Base-by-base conservation (phyloP, 148 eudicot genomes). In the Tetragonia tetragonoides region DNA sequence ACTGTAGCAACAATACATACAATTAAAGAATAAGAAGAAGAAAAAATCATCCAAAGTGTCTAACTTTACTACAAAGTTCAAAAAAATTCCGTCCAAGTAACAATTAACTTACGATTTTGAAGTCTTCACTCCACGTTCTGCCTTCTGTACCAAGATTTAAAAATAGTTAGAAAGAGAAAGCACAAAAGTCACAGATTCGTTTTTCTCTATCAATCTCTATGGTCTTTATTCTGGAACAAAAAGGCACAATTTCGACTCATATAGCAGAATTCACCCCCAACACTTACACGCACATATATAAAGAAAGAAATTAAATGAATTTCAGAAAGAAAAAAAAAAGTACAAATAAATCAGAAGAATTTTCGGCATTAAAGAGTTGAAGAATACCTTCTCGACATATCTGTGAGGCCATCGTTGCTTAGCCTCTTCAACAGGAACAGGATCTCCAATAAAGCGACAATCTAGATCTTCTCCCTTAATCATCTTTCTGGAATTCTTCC, bases 391-490 rank as follows among this genome's bases (percentile, higher is more conserved):
- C 14, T 41, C 72, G 12, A 20, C 17, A 77, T 87, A 89, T 0
- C 93, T 87, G 67, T 74, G 83, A 23, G 89, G 90, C 93, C 93
- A 89, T 0, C 90, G 81, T 21, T 63, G 75, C 11, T 21, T 66
- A 18, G 93, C 93, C 15, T 83, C 88, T 28, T 84, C 87, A 0
- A 34, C 57, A 0, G 89, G 79, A 41, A 87, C 61, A 0, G 89
- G 87, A 16, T 83, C 86, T 11, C 90, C 90, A 41, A 89, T 12
- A 1, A 89, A 89, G 6, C 81, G 63, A 17, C 82, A 49, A 10
- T 77, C 80, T 9, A 66, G 61, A 5, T 78, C 92, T 0, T 78
- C 79, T 0, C 8, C 23, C 9, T 28, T 81, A 17, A 2, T 7
- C 17, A 53, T 5, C 61, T 66, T 80, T 46, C 74, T 24, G 7